Conservation (phyloP, 1,284 basidiomycete genomes). For the Naganishia albida region DNA sequence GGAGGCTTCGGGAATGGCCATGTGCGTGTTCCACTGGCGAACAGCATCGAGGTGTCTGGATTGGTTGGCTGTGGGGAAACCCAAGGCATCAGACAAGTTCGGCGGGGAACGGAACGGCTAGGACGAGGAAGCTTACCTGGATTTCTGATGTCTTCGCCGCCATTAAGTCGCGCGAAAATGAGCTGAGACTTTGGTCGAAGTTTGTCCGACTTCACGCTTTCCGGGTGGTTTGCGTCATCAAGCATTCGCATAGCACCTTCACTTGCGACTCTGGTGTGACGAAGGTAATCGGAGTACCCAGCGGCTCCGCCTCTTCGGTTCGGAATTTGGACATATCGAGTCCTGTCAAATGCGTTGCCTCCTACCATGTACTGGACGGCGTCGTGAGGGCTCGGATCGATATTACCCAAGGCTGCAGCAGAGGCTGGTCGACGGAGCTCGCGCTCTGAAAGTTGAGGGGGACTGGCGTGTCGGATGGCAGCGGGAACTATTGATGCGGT, state of each 20-base stretch:
- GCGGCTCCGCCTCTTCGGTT: neutral
- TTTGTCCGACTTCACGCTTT: neutral
- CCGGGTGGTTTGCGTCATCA: neutral
- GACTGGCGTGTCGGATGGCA: neutral
- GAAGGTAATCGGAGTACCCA: slow-evolving; percentile 6
- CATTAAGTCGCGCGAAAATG: neutral
- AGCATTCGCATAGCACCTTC: slow-evolving; percentile 23
- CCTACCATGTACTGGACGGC: neutral
- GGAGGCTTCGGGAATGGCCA: neutral
- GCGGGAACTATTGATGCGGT: too few species aligned
- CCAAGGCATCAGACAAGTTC: neutral
- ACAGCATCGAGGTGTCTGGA: slow-evolving; percentile 7
- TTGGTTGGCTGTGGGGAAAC: neutral
- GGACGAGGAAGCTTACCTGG: neutral
- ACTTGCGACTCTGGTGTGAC: slow-evolving; percentile 27
- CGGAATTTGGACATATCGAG: neutral
- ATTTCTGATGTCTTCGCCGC: neutral
- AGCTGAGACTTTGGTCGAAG: slow-evolving; percentile 11
- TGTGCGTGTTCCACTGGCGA: slow-evolving; percentile 28
- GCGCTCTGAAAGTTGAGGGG: neutral
- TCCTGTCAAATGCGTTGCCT: neutral
- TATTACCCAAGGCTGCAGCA: slow-evolving; percentile 13
- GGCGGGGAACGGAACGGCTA: neutral
- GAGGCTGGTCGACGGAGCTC: slow-evolving; percentile 29
- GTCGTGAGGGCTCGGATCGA: neutral